Conservation (phyloP, 176 grass and related monocot species). For the Phragmites australis region DNA sequence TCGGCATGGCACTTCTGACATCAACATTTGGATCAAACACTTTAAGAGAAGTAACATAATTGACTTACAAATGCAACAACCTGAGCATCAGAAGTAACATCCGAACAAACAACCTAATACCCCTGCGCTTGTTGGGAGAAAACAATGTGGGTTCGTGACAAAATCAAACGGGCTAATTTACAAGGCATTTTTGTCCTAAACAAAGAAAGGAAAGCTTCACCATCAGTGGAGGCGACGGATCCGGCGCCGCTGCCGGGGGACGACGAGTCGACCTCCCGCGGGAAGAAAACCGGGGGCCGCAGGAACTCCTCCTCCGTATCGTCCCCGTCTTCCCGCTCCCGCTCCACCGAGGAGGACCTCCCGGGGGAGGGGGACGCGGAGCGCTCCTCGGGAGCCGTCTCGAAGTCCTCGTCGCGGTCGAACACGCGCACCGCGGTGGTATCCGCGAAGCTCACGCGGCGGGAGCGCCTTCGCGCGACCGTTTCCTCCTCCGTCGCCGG, state of each 20-base stretch:
- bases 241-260: slow-evolving; percentile 74
- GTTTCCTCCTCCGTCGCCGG: slow-evolving; percentile 72
- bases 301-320: slow-evolving; percentile 48
- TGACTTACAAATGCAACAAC: slow-evolving; percentile 15
- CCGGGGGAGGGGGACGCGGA: slow-evolving; percentile 11
- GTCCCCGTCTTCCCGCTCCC: slow-evolving; percentile 50
- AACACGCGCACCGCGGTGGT: slow-evolving; percentile 91
- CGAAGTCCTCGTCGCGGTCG: slow-evolving; percentile 80
- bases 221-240: slow-evolving; percentile 74
- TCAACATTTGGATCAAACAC: background rate
- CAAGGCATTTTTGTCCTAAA: background rate
- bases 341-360: slow-evolving; percentile 5
- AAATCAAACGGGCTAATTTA: background rate
- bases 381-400: slow-evolving; percentile 58
- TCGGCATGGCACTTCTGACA: background rate
- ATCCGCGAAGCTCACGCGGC: slow-evolving; percentile 95
- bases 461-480: slow-evolving; percentile 63
- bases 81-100: background rate
- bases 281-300: slow-evolving; percentile 42
- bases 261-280: slow-evolving; percentile 52
- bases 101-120: background rate
- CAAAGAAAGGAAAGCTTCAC: slow-evolving; percentile 25
- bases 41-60: slow-evolving; percentile 5
- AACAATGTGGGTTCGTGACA: background rate
- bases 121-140: background rate